A percentile compares a stretch with the other conserved stretches of the same genome.
phyloP scores from a whole-genome alignment of 2,329 filamentous ascomycete genomes.

The Orbilia ellipsospora region DNA sequence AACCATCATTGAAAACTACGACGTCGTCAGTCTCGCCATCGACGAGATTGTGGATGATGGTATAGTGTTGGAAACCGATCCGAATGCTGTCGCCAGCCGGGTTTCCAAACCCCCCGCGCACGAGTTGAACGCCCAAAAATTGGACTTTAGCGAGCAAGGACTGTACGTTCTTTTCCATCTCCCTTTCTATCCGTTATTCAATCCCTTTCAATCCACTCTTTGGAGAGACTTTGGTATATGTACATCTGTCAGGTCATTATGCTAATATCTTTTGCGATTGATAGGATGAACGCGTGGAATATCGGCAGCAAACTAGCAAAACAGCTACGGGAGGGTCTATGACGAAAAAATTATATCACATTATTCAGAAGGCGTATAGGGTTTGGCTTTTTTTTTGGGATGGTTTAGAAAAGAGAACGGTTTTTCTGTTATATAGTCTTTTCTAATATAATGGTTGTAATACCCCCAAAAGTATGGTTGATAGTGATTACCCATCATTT shows the following conservation, averaged over 20 bases:
- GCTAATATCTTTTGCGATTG: neutral
- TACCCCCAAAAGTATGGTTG: neutral
- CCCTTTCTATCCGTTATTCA: no score
- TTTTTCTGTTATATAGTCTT: conserved; percentile 32
- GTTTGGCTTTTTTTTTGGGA: neutral
- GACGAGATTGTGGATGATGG: conserved; percentile 96
- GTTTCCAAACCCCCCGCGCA: conserved; percentile 92
- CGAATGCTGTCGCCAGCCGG: conserved; percentile 88
- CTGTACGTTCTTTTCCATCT: conserved; percentile 36
- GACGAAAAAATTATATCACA: neutral
- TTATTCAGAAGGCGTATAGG: neutral
- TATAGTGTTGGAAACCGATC: conserved; percentile 96
- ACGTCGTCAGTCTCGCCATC: conserved; percentile 89
- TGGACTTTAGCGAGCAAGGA: conserved; percentile 53
- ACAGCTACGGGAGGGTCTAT: conserved; percentile 49
- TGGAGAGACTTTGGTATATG: neutral
- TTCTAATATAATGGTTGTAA: conserved; percentile 38
- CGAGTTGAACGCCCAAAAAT: conserved; percentile 66
- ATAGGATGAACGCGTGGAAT: conserved; percentile 45
- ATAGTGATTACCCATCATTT: neutral
- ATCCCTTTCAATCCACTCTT: neutral
- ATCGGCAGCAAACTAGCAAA: conserved; percentile 49
- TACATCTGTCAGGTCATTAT: neutral
- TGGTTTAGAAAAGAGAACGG: no score
- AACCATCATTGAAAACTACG: conserved; percentile 98